These are phyloP conservation scores for Malassezia vespertilionis DNA, from an alignment of 1,284 basidiomycete species.

Conservation along the genomic window DNA sequence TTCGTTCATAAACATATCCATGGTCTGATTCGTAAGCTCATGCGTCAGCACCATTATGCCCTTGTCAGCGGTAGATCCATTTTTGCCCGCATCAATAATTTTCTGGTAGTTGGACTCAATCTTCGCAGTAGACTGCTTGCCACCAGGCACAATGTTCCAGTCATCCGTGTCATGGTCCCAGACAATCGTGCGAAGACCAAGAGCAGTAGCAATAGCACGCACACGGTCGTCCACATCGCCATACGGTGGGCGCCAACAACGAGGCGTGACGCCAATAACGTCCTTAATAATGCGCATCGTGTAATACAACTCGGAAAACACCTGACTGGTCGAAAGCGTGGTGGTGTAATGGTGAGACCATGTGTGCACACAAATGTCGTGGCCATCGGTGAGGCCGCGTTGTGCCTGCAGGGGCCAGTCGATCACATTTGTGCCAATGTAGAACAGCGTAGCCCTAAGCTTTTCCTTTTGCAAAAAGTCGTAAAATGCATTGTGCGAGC, in stretches of 20 bases:
- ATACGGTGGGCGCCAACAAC: conserved; percentile 51
- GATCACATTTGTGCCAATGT: conserved; percentile 52
- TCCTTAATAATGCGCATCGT: conserved; percentile 52
- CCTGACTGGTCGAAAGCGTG: conserved; percentile 50
- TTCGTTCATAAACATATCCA: conserved; percentile 31
- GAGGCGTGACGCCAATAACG: conserved; percentile 51
- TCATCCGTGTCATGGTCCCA: conserved; percentile 52
- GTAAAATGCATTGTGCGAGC: conserved; percentile 53
- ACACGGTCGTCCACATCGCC: conserved; percentile 54
- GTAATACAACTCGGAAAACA: conserved; percentile 55
- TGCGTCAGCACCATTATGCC: conserved; percentile 38
- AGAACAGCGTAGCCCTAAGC: conserved; percentile 52
- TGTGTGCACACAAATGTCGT: conserved; percentile 38
- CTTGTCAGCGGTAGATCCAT: conserved; percentile 36
- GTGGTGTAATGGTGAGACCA: conserved; percentile 53
- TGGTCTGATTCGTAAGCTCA: conserved; percentile 41
- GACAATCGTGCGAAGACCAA: conserved; percentile 51
- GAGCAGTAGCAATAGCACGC: conserved; percentile 50
- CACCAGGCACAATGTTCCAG: conserved; percentile 48
- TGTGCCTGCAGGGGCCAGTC: conserved; percentile 54
- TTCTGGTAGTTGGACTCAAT: conserved; percentile 51
- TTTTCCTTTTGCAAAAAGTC: conserved; percentile 50
- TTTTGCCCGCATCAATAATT: conserved; percentile 47
- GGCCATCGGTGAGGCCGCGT: conserved; percentile 47
- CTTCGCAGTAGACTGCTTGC: conserved; percentile 39